Evolutionary conservation across 2,329 filamentous ascomycete species (phyloP), one percentile per base, ranked within the genome.

Genomic region (Achaetomium macrosporum): DNA sequence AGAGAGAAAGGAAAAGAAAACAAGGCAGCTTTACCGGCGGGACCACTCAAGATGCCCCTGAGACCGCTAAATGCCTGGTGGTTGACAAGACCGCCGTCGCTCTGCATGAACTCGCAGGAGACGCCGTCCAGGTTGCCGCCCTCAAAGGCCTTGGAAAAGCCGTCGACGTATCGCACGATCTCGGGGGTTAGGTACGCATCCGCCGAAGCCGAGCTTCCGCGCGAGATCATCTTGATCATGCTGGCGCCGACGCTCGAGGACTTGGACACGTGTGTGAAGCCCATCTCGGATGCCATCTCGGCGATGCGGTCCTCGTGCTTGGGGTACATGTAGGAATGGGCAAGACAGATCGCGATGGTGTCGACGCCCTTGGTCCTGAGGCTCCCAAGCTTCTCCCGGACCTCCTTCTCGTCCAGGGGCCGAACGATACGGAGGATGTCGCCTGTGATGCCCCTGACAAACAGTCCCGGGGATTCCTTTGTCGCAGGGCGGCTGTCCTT

Each of bases 41-140:
- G 91, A 0, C 91, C 91, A 0, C 89, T 95, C 2, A 96, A 67
- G 54, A 96, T 95, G 2, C 89, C 90, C 62, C 86, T 84, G 5
- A 96, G 72, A 0, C 91, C 91, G 0, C 88, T 91, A 64, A 96
- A 95, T 59, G 82, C 84, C 51, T 88, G 83, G 0, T 90, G 86
- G 58, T 90, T 87, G 0, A 85, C 81, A 2, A 85, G 67, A 0
- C 83, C 82, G 19, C 88, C 89, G 58, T 95, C 88, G 10, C 86
- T 90, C 68, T 96, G 90, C 90, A 96, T 96, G 61, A 96, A 96
- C 67, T 96, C 90, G 71, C 91, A 96, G 57, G 90, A 77, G 3
- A 89, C 88, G 4, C 86, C 87, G 2, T 90, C 90, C 0, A 96
- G 73, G 25, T 25, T 25, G 0, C 88, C 88, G 10, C 90, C 90